Evolutionary conservation across 345 rosid species (phyloP), one percentile per base, ranked within the genome.

Genomic region (Excoecaria cochinchinensis): DNA sequence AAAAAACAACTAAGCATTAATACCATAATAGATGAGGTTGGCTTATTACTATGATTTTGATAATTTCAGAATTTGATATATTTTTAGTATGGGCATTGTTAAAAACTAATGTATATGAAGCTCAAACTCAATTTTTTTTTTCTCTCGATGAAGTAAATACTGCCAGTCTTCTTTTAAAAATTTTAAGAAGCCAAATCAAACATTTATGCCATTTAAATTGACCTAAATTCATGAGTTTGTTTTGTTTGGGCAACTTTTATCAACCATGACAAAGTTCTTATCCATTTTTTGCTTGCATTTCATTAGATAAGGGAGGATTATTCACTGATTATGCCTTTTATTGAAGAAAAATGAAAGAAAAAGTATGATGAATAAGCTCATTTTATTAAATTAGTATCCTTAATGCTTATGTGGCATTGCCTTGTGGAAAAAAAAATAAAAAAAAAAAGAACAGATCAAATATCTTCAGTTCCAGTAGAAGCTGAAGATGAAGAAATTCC

Each of bases 401-500:
- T 25, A 73, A 17, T 71, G 44, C 61, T 14, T 64, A 24, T 58
- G 69, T 69, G 56, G 42, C 40, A 76, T 73, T 17, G 69, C 69
- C 73, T 72, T 77, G 77, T 53, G n/a, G n/a, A n/a, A n/a, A n/a
- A n/a, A n/a, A n/a, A 31, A 31, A 31, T 0, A 31, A 31, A 31
- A 31, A 31, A 31, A 31, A 57, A 36, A 24, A 57, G 71, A 67
- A 77, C 87, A 89, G 99, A 90, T 89, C 84, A 94, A 79, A 87
- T 90, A 67, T 77, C 78, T 74, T 82, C 87, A 5, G 85, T 72
- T 78, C 82, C 92, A 11, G 14, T 50, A 3, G 92, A 88, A 82
- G 89, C 36, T 57, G 82, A 86, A 21, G 97, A 91, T 78, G 97
- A 92, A 87, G 97, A 95, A 82, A 95, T 95, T 69, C 94, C 95